phyloP scores from a whole-genome alignment of 2,329 filamentous ascomycete species.

The Penicillium occitanis region DNA sequence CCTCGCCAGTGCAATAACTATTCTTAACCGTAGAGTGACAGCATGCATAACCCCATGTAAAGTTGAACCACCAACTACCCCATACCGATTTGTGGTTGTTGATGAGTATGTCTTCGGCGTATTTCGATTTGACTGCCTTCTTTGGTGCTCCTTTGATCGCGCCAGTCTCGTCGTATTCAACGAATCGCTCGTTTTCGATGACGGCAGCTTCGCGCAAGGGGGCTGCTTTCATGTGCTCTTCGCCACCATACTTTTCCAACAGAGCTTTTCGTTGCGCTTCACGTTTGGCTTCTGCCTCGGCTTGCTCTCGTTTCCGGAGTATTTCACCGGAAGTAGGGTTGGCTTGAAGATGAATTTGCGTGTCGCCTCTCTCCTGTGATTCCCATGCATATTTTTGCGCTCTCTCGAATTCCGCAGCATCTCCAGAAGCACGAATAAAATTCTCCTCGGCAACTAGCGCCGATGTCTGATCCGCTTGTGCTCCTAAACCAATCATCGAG shows the following conservation, averaged over 20 bases:
- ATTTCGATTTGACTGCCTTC: constrained; percentile 80
- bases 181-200: constrained; percentile 78
- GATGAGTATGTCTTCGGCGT: constrained; percentile 78
- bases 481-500: constrained; percentile 82
- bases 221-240: constrained; percentile 61
- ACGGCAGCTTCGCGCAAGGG: constrained; percentile 67
- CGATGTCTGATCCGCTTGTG: constrained; percentile 74
- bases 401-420: constrained; percentile 87
- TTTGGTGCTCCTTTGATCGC: constrained; percentile 83
- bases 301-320: constrained; percentile 73
- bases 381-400: constrained; percentile 95
- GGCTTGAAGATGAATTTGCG: constrained; percentile 86
- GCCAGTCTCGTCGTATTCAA: constrained; percentile 92
- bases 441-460: constrained; percentile 88
- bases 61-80: constrained; percentile 97
- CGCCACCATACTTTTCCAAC: constrained; percentile 77
- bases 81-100: constrained; percentile 93
- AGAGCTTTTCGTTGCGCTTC: constrained; percentile 68
- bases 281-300: constrained; percentile 69
- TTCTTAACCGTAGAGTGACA: constrained; percentile 94
- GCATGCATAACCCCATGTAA: constrained; percentile 94
- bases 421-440: constrained; percentile 82
- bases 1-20: constrained; percentile 94
- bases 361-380: constrained; percentile 76
- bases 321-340: constrained; percentile 94